Conservation (phyloP, 768 basidiomycete species). For the Pisolithus orientalis region DNA sequence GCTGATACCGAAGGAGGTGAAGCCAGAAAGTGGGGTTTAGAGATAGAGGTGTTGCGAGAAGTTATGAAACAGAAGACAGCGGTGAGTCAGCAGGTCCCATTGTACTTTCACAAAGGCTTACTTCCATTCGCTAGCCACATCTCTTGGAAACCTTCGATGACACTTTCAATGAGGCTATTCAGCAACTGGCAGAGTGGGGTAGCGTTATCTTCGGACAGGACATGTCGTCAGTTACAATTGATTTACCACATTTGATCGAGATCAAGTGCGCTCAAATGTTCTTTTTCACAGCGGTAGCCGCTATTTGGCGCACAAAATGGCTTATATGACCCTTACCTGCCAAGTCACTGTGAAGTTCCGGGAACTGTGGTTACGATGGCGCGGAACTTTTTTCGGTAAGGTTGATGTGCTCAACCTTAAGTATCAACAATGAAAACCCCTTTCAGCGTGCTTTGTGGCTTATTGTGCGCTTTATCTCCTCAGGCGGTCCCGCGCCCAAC, state of each 20-base stretch:
- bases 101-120: constrained; percentile 10
- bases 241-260: constrained; percentile 13
- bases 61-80: constrained; percentile 51
- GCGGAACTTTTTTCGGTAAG: constrained; percentile 55
- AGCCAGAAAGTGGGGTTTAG: constrained; percentile 72
- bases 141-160: constrained; percentile 59
- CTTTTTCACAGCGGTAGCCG: constrained; percentile 50
- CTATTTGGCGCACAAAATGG: constrained; percentile 69
- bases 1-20: constrained; percentile 54
- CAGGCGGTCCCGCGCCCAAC: constrained; percentile 37
- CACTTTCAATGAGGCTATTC: constrained; percentile 73
- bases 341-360: constrained; percentile 57
- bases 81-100: constrained; percentile 31
- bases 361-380: constrained; percentile 66
- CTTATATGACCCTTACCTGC: constrained; percentile 63
- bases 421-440: constrained; percentile 11
- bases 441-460: constrained; percentile 24
- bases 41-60: constrained; percentile 51
- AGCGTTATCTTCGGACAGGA: constrained; percentile 64
- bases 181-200: constrained; percentile 69
- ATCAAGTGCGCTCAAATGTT: constrained; percentile 11
- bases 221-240: constrained; percentile 45
- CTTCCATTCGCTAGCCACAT: constrained; percentile 39
- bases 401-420: background rate
- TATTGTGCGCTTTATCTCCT: constrained; percentile 12